Evolutionary conservation across 2,329 filamentous ascomycete genomes (phyloP), one percentile per base, ranked within the genome.

Genomic region (Rutstroemia sp.): DNA sequence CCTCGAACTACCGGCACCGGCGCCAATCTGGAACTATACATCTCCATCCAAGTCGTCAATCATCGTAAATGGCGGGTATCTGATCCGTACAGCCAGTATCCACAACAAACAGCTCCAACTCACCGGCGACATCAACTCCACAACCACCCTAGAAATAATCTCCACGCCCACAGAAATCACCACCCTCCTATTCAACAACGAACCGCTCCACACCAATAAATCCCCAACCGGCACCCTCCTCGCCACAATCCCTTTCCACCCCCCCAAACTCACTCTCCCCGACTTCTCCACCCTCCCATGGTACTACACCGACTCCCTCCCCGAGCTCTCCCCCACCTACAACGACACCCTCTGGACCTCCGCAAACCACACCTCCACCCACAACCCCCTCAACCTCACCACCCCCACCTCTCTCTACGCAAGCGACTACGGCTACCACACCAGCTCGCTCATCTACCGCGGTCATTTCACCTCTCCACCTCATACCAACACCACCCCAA

Each of bases 341-440:
- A 82, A 89, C 52, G 89, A 94, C 68, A 78, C 78, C 2, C 69
- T 71, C 6, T 94, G 89, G 89, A 76, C 76, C 0, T 62, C 66
- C 0, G 88, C 87, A 0, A 72, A 84, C 58, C 73, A 81, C 5
- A 74, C 72, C 1, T 42, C 19, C 5, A 75, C 75, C 2, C 84
- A 82, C 25, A 27, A 27, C 6, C 25, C 1, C 80, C 80, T 66
- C 90, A 90, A 68, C 81, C 79, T 0, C 42, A 23, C 25, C 21
- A 49, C 12, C 54, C 44, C n/a, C 70, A 72, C 10, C 71, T 86
- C 2, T 77, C 77, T 92, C 0, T 88, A 86, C 64, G 77, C 77
- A 0, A 80, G 80, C n/a, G 88, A 92, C 69, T 92, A 92, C 65
- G 87, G 87, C 25, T 92, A 83, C 70, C 77, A 88, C 67, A 78